Conservation (phyloP, 2,329 filamentous ascomycete genomes). For the Rachicladosporium sp. region DNA sequence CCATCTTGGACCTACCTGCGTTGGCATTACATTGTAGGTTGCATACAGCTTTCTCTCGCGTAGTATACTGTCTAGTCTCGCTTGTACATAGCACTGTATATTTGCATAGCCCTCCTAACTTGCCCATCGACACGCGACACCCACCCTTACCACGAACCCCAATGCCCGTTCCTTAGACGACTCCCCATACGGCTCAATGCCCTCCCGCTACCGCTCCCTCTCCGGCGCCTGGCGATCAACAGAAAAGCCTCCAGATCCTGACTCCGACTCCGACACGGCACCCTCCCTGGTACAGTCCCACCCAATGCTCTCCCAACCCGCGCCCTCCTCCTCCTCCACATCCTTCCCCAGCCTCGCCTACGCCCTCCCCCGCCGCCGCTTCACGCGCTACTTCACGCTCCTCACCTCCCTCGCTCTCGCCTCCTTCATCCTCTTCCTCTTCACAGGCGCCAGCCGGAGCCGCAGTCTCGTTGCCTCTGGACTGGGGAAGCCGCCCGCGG, state of each 20-base stretch:
- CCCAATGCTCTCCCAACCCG: constrained; percentile 19
- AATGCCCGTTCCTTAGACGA: too few relatives aligned
- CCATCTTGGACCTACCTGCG: too few relatives aligned
- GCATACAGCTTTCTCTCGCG: too few relatives aligned
- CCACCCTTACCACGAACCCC: too few relatives aligned
- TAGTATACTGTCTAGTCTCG: too few relatives aligned
- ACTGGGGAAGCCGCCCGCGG: constrained; percentile 37
- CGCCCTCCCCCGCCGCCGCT: constrained; percentile 39
- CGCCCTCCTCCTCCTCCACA: constrained; percentile 11
- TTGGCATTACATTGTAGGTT: too few relatives aligned
- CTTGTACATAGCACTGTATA: too few relatives aligned
- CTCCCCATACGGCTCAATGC: background rate
- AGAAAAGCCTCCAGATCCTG: constrained; percentile 29
- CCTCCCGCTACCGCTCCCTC: constrained; percentile 19
- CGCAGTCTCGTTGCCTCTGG: constrained; percentile 46
- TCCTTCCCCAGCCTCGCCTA: constrained; percentile 18
- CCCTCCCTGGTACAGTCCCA: constrained; percentile 21
- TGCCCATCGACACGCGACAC: too few relatives aligned
- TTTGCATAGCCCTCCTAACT: too few relatives aligned
- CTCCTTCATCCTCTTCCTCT: constrained; percentile 65
- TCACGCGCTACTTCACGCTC: constrained; percentile 68
- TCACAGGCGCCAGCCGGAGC: constrained; percentile 31
- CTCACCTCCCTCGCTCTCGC: constrained; percentile 56
- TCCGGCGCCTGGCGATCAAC: constrained; percentile 21
- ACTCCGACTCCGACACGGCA: constrained; percentile 17